These are phyloP conservation scores for Blechomonas ayalai DNA, from an alignment of 208 protist species.

Conservation along the genomic window DNA sequence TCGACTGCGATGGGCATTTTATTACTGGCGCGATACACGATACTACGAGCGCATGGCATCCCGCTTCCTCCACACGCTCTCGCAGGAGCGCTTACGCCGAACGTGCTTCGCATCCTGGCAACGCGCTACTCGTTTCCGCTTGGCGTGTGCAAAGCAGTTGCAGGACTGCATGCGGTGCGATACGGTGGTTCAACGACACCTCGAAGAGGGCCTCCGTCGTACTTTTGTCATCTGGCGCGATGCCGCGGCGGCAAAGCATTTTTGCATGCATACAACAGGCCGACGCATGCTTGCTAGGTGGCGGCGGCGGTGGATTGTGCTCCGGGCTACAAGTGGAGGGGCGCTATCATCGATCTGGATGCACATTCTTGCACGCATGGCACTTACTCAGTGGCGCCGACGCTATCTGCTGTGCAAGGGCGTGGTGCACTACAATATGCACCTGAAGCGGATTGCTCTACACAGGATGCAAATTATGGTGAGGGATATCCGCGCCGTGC, in stretches of 20 bases:
- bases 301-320: too few relatives aligned
- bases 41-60: conserved; percentile 20
- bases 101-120: conserved; percentile 19
- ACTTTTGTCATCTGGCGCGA: conserved; percentile 7
- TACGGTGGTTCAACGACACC: conserved; percentile 7
- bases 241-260: conserved; percentile 4
- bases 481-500: too few relatives aligned
- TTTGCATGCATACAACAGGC: conserved; percentile 4
- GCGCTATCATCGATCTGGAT: too few relatives aligned
- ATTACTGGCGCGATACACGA: conserved; percentile 24
- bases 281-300: conserved; percentile 5
- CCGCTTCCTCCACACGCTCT: conserved; percentile 9
- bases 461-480: too few relatives aligned
- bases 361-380: too few relatives aligned
- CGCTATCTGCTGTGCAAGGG: too few relatives aligned
- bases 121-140: not conserved
- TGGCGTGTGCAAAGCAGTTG: conserved; percentile 2
- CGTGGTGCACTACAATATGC: too few relatives aligned
- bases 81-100: conserved; percentile 1
- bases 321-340: too few relatives aligned
- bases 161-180: conserved; percentile 16
- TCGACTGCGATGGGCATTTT: conserved; percentile 2
- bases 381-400: too few relatives aligned
- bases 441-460: too few relatives aligned
- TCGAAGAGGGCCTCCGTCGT: not conserved